A percentile compares a stretch with the other conserved stretches of the same genome.
Evolutionary conservation across 352 stramenopile genomes (phyloP).

Genomic region (Phytopythium helicoides): DNA sequence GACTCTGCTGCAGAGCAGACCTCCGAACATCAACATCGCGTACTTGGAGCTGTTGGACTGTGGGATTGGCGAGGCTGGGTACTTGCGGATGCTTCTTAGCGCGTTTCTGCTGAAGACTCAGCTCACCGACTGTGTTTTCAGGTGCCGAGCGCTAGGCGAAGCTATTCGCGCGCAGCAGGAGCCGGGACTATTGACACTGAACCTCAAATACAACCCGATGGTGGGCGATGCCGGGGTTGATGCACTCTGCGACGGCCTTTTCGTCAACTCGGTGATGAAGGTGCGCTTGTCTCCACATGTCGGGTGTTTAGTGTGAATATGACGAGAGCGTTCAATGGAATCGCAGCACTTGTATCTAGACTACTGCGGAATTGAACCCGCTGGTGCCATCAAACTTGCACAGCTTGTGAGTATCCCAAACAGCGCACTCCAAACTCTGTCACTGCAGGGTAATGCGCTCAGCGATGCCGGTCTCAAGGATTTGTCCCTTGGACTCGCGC

Average conservation of each 20-base stretch:
- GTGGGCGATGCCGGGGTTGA: slow-evolving; percentile 54
- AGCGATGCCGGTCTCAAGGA: slow-evolving; percentile 60
- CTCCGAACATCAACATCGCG: slow-evolving; percentile 61
- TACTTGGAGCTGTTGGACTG: slow-evolving; percentile 82
- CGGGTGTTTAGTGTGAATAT: too few species aligned
- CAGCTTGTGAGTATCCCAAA: slow-evolving; percentile 62
- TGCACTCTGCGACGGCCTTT: slow-evolving; percentile 64
- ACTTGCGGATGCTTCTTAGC: too few species aligned
- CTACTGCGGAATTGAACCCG: slow-evolving; percentile 50
- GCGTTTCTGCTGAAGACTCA: too few species aligned
- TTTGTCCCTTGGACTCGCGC: slow-evolving; percentile 67
- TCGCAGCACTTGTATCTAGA: slow-evolving; percentile 71
- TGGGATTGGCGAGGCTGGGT: slow-evolving; percentile 58
- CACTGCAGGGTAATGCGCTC: slow-evolving; percentile 58
- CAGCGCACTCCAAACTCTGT: slow-evolving; percentile 55
- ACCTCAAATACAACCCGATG: slow-evolving; percentile 68
- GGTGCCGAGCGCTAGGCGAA: slow-evolving; percentile 55
- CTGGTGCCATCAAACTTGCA: slow-evolving; percentile 61
- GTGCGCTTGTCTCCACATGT: slow-evolving; percentile 10
- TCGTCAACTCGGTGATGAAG: slow-evolving; percentile 67
- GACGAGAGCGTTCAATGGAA: background rate
- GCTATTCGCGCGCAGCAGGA: slow-evolving; percentile 47
- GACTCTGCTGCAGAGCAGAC: slow-evolving; percentile 33
- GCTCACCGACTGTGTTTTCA: slow-evolving; percentile 5
- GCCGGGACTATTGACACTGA: slow-evolving; percentile 63